Conservation (phyloP, 2,329 filamentous ascomycete genomes). For the Hortaea sp. region DNA sequence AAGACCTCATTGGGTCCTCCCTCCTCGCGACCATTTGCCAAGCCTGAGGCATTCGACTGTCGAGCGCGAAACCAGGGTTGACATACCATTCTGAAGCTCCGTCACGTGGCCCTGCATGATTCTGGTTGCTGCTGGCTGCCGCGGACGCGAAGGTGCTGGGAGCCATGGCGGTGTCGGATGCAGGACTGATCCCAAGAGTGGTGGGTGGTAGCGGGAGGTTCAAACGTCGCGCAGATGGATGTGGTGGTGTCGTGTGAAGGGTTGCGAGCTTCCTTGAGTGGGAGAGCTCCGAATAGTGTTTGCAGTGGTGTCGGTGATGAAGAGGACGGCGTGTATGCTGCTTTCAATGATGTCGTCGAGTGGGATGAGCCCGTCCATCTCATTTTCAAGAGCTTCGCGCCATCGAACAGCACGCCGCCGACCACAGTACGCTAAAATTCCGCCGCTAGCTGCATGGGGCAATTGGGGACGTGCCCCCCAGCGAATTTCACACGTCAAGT, state of each 20-base stretch:
- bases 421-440: neutral
- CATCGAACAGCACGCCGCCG: neutral
- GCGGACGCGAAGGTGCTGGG: conserved; percentile 42
- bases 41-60: neutral
- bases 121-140: conserved; percentile 34
- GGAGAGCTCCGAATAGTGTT: neutral
- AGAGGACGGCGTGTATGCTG: neutral
- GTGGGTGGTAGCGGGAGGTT: neutral
- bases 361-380: neutral
- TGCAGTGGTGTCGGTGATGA: neutral
- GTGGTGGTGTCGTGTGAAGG: neutral
- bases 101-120: conserved; percentile 29
- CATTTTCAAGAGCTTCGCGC: neutral
- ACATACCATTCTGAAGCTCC: conserved; percentile 38
- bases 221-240: neutral
- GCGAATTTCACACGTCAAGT: neutral
- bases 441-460: neutral
- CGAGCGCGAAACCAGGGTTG: neutral
- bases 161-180: conserved; percentile 26
- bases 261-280: neutral
- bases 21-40: neutral
- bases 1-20: neutral
- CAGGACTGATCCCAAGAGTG: neutral
- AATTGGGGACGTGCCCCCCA: neutral
- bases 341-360: neutral